Evolutionary conservation across 768 basidiomycete species (phyloP), one percentile per base, ranked within the genome.

Genomic region (Kwoniella pini): DNA sequence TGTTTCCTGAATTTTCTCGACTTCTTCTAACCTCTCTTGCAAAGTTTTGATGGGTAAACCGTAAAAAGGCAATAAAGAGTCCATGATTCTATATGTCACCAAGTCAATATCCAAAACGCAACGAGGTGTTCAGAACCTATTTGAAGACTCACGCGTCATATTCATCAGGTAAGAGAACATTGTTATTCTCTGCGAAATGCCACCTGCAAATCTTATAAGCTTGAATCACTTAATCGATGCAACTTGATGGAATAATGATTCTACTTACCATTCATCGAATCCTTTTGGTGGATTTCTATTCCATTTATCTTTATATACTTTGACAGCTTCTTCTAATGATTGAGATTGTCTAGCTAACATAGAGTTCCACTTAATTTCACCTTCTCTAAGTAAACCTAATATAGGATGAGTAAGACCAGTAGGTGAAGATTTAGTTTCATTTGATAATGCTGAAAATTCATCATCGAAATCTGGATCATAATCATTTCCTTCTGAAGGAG

Each of bases 281-380:
- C 93, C 95, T 42, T 83, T 85, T 0, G 96, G 95, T 4, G 96
- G 96, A 33, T 85, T 80, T 36, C 89, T 84, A 10, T 81, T 81
- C 77, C 95, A 93, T 59, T 93, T 82, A 57, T 83, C 80, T 65
- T 81, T 85, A 79, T 99, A 99, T 77, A 95, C 91, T 9, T 78
- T 77, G 0, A 91, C 90, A 0, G 95, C 95, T 26, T 85, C 84
- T 39, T 81, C 80, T 33, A 98, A 82, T 0, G 90, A 88, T 69
- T 83, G 85, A 77, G 90, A 92, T 80, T 98, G 96, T 50, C 82
- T 81, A 1, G 80, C 81, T 27, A 98, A 79, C 69, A 88, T 83
- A 31, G 80, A 77, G 33, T 85, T 82, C 77, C 86, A 97, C 53
- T 83, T 82, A n/a, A 74, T 76, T 75, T 91, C 90, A 0, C 92